Percentiles rank a stretch among this genome's conserved stretches.
Evolutionary conservation across 1,139 yeast species (phyloP).

Genomic region (Debaryomyces subglobosus): DNA sequence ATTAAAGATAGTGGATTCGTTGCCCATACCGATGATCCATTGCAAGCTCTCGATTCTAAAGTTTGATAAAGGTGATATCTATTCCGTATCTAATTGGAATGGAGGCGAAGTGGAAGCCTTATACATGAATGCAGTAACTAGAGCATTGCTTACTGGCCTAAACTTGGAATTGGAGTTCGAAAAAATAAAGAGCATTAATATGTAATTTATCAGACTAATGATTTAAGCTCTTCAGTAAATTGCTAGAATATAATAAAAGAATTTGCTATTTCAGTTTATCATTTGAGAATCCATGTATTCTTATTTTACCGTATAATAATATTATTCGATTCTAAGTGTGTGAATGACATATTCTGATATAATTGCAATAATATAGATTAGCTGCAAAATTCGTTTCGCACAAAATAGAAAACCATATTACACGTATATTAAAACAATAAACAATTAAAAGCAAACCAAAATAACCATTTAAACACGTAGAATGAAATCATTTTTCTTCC

Average conservation of each 20-base stretch:
- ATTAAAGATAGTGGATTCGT: conserved; percentile 52
- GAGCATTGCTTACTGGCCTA: conserved; percentile 43
- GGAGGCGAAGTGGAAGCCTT: conserved; percentile 43
- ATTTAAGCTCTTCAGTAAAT: background rate
- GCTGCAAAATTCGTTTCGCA: background rate
- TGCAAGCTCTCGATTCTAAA: conserved; percentile 41
- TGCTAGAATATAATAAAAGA: background rate
- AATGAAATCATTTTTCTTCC: conserved; percentile 5
- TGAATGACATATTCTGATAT: background rate
- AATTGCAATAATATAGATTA: background rate
- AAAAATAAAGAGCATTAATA: conserved; percentile 11
- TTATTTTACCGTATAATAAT: background rate
- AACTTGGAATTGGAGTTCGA: conserved; percentile 31
- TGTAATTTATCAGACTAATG: conserved; percentile 2
- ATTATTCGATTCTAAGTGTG: conserved; percentile 4
- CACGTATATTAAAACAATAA: conserved; percentile 2
- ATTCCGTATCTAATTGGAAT: conserved; percentile 42
- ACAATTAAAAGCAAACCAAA: conserved; percentile 1
- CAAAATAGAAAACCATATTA: background rate
- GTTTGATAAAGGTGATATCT: conserved; percentile 29
- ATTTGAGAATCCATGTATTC: no score
- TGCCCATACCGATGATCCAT: conserved; percentile 60
- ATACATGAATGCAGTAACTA: conserved; percentile 49
- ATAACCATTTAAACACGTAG: background rate
- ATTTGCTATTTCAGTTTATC: no score